Percentiles rank a stretch among this genome's conserved stretches.
Evolutionary conservation across 1,139 yeast species (phyloP).

Genomic region (Yamadazyma atlantica): DNA sequence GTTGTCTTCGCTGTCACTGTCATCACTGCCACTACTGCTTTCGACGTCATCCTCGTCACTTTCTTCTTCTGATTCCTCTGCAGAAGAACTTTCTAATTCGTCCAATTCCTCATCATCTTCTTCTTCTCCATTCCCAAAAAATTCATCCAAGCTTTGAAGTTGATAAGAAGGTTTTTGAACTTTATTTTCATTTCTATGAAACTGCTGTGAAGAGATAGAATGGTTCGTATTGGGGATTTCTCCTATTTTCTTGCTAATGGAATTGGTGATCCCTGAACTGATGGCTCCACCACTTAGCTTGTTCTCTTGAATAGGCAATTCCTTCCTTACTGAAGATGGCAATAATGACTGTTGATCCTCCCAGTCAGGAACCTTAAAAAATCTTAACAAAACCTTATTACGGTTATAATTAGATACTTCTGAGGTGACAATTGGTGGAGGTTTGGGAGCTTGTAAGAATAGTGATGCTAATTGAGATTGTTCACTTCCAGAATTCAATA

Average conservation of each 20-base stretch:
- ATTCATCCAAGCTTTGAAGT: conserved; percentile 81
- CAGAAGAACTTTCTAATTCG: conserved; percentile 5
- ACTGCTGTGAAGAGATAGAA: conserved; percentile 27
- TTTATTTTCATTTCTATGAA: conserved; percentile 9
- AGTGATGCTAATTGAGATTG: conserved; percentile 64
- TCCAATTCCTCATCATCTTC: conserved; percentile 28
- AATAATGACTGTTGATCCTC: conserved; percentile 33
- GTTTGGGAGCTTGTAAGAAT: conserved; percentile 82
- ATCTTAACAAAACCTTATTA: conserved; percentile 20
- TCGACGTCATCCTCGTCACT: conserved; percentile 11
- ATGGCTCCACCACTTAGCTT: conserved; percentile 18
- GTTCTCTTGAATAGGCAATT: conserved; percentile 24
- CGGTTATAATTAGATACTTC: conserved; percentile 12
- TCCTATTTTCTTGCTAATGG: conserved; percentile 19
- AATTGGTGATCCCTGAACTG: conserved; percentile 12
- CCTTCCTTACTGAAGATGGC: conserved; percentile 37
- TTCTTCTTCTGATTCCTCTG: conserved; percentile 11
- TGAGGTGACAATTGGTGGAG: conserved; percentile 41
- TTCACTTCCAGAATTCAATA: conserved; percentile 35
- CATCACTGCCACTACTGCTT: conserved; percentile 4
- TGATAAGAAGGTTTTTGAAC: conserved; percentile 41
- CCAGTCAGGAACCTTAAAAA: conserved; percentile 36
- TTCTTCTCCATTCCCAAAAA: conserved; percentile 60
- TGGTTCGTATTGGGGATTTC: conserved; percentile 23
- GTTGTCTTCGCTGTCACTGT: not conserved